phyloP scores from a whole-genome alignment of 2,329 filamentous ascomycete species.

The Drechslerella dactyloides region DNA sequence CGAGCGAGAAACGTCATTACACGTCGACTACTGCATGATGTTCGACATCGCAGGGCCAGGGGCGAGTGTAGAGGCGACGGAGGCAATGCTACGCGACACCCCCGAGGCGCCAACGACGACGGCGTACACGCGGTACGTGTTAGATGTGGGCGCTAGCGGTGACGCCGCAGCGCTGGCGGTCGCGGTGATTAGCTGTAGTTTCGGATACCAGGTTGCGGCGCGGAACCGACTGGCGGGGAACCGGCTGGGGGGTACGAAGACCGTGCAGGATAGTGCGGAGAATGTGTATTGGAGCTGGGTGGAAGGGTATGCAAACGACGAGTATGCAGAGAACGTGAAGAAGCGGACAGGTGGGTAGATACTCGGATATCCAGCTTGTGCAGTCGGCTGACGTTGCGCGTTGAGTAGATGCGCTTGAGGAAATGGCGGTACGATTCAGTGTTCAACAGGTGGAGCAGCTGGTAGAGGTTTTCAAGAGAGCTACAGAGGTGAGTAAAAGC shows the following conservation, averaged over 20 bases:
- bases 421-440: constrained; percentile 74
- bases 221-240: constrained; percentile 67
- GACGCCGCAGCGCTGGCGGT: constrained; percentile 88
- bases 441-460: constrained; percentile 79
- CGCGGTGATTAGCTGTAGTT: constrained; percentile 80
- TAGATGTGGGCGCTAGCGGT: constrained; percentile 85
- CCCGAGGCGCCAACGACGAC: constrained; percentile 75
- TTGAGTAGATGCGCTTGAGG: constrained; percentile 69
- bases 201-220: constrained; percentile 86
- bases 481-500: constrained; percentile 71
- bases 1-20: constrained; percentile 77
- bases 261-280: constrained; percentile 68
- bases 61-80: too few relatives aligned
- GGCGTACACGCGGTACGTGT: constrained; percentile 82
- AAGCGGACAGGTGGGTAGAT: constrained; percentile 68
- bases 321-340: constrained; percentile 75
- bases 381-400: constrained; percentile 58
- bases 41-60: constrained; percentile 86
- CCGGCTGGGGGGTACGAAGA: constrained; percentile 19
- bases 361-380: constrained; percentile 54
- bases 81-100: constrained; percentile 72
- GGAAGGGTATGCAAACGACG: constrained; percentile 80
- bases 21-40: constrained; percentile 78
- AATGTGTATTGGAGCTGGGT: constrained; percentile 92
- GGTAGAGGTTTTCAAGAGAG: constrained; percentile 81